phyloP scores from a whole-genome alignment of 768 basidiomycete species.

The Paxillus involutus region DNA sequence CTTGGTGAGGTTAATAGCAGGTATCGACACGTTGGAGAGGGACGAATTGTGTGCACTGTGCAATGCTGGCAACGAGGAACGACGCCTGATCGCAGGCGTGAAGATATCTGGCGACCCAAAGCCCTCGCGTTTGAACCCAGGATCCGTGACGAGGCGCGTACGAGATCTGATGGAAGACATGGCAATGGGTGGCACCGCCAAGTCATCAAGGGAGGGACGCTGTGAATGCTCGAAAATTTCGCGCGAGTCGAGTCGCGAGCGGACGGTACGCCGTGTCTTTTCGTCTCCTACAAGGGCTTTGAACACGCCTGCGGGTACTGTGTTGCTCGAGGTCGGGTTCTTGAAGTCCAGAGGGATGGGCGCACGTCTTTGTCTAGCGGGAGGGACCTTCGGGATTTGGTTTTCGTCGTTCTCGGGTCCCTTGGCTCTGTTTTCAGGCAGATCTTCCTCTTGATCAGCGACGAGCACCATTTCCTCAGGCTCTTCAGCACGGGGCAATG shows the following conservation, averaged over 20 bases:
- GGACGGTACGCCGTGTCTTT: conserved; percentile 66
- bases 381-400: conserved; percentile 11
- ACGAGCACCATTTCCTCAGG: conserved; percentile 8
- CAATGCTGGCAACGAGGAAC: conserved; percentile 59
- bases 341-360: conserved; percentile 82
- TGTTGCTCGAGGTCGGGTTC: conserved; percentile 63
- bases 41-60: conserved; percentile 45
- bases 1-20: conserved; percentile 51
- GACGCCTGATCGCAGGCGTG: conserved; percentile 44
- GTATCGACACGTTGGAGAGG: conserved; percentile 43
- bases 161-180: conserved; percentile 59
- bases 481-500: conserved; percentile 23
- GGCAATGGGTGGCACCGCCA: conserved; percentile 64
- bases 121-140: conserved; percentile 37
- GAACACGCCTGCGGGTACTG: conserved; percentile 84
- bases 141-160: conserved; percentile 58
- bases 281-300: conserved; percentile 75
- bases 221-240: conserved; percentile 71
- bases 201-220: conserved; percentile 76
- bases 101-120: conserved; percentile 40
- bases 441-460: conserved; percentile 5
- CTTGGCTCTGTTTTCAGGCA: conserved; percentile 3
- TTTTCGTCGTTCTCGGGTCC: conserved; percentile 17
- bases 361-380: conserved; percentile 54
- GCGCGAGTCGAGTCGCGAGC: conserved; percentile 72